phyloP scores from a whole-genome alignment of 345 rosid genomes.

The Citrus unshiu region DNA sequence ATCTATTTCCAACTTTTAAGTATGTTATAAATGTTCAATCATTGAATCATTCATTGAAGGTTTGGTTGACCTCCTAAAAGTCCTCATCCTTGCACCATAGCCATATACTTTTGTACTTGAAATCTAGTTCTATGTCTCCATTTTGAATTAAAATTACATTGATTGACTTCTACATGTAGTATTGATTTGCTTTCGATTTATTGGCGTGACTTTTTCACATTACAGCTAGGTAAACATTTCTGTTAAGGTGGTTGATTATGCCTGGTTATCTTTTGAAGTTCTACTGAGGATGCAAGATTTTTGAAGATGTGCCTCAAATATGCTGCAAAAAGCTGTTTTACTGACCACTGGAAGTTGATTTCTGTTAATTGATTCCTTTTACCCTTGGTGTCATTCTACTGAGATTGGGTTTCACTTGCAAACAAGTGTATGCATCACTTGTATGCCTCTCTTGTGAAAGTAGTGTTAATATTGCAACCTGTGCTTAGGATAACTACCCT shows the following conservation, averaged over 20 bases:
- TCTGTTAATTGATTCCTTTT: background rate
- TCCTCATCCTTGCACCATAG: background rate
- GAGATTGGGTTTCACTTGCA: background rate
- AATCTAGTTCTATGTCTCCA: background rate
- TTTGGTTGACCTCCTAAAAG: background rate
- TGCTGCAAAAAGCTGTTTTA: background rate
- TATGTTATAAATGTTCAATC: background rate
- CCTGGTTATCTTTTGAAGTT: background rate
- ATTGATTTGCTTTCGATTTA: background rate
- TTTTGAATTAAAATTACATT: background rate
- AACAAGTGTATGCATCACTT: background rate
- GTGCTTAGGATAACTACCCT: background rate
- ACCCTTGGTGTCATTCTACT: background rate
- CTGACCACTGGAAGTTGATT: background rate
- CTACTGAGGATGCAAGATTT: background rate
- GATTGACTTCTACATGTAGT: background rate
- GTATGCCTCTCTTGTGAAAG: background rate
- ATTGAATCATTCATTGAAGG: background rate
- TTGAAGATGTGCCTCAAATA: background rate
- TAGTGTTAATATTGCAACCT: background rate
- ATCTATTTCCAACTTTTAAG: background rate
- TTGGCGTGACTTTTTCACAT: background rate
- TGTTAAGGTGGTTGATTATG: slow-evolving; percentile 4
- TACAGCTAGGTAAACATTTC: background rate
- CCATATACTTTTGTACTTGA: background rate